These are phyloP conservation scores for Funneliformis mosseae DNA, from an alignment of 192 early-diverging fungal genomes.

Conservation along the genomic window DNA sequence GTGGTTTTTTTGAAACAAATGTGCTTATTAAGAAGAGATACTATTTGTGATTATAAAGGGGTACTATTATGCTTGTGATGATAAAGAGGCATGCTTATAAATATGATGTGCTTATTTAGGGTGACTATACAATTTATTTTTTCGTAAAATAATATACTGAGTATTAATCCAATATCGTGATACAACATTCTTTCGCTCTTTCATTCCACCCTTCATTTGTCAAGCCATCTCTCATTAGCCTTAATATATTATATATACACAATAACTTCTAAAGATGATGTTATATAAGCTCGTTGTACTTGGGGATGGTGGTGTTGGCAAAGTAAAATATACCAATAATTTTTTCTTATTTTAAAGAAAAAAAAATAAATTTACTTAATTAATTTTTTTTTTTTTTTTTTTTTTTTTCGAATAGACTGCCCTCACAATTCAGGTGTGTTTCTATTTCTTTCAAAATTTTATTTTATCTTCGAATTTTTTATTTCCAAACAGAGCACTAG, in stretches of 20 bases:
- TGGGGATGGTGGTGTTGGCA: constrained; percentile 49
- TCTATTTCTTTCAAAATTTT: neutral
- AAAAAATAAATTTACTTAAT: neutral
- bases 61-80: no score
- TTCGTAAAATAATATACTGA: no score
- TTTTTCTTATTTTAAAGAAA: neutral
- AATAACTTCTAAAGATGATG: constrained; percentile 39
- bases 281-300: constrained; percentile 48
- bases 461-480: constrained; percentile 1
- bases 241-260: neutral
- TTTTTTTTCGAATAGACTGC: constrained; percentile 39
- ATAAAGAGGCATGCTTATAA: no score
- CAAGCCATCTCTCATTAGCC: neutral
- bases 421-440: constrained; percentile 44
- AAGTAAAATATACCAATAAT: constrained; percentile 34
- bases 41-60: no score
- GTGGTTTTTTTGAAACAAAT: no score
- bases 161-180: no score
- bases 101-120: no score
- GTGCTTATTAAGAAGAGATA: no score
- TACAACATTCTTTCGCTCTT: no score
- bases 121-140: no score
- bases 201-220: neutral
- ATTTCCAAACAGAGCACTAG: neutral
- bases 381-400: neutral